A percentile compares a stretch with the other conserved stretches of the same genome.
Evolutionary conservation across 768 basidiomycete species (phyloP).

Genomic region (Exidia glandulosa): DNA sequence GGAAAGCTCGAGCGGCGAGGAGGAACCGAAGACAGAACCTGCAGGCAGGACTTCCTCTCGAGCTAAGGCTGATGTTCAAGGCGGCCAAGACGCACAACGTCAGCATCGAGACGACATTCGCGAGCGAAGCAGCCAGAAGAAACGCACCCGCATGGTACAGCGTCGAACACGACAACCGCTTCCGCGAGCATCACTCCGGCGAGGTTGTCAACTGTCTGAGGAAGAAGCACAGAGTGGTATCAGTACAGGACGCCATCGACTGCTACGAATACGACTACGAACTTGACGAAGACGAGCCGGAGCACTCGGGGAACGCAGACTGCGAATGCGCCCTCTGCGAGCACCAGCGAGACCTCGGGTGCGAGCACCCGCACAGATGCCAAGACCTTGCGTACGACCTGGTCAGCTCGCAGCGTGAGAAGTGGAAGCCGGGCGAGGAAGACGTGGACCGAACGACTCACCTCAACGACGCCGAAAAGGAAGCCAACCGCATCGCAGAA

Average conservation of each 20-base stretch:
- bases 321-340: neutral
- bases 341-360: neutral
- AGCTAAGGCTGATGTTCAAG: neutral
- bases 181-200: neutral
- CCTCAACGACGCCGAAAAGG: neutral
- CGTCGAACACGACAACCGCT: neutral
- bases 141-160: neutral
- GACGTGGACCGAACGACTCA: neutral
- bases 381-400: neutral
- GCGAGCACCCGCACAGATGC: neutral
- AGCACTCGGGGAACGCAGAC: neutral
- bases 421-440: neutral
- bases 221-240: neutral
- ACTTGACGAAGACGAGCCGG: neutral
- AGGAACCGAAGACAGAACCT: neutral
- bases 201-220: neutral
- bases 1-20: too few species aligned
- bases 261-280: neutral
- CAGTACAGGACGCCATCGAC: neutral
- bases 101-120: neutral
- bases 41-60: neutral
- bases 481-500: neutral
- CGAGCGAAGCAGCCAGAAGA: neutral
- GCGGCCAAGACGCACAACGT: neutral
- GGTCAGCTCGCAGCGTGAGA: neutral